Conservation (phyloP, 371 early-diverging fungal species). For the Mucor sp. region DNA sequence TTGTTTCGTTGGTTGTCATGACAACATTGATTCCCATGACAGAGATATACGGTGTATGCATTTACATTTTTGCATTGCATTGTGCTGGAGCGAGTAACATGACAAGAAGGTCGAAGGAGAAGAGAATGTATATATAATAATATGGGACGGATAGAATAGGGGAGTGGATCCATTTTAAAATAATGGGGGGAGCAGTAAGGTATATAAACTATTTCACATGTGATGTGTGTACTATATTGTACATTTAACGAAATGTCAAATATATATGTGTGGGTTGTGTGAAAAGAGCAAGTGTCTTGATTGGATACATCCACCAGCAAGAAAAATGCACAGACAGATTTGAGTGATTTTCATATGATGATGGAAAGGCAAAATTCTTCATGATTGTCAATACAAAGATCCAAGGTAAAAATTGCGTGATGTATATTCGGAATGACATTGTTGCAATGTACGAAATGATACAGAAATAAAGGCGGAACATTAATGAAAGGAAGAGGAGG, state of each 20-base stretch:
- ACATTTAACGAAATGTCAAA: not conserved
- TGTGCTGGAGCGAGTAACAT: not conserved
- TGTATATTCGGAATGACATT: constrained; percentile 32
- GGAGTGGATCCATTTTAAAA: not conserved
- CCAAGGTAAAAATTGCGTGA: constrained; percentile 18
- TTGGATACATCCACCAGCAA: not conserved
- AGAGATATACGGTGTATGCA: not conserved
- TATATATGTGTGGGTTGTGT: not conserved
- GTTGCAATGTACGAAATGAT: not conserved
- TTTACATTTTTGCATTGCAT: not conserved
- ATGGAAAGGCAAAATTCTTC: not conserved
- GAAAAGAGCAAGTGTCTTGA: not conserved
- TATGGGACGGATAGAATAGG: not conserved
- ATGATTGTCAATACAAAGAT: not conserved
- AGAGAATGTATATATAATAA: not conserved
- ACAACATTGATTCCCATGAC: constrained; percentile 1
- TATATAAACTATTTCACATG: constrained; percentile 2
- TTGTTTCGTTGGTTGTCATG: not conserved
- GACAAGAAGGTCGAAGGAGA: not conserved
- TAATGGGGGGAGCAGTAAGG: not conserved
- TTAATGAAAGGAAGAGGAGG: not conserved
- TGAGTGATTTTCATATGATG: constrained; percentile 11
- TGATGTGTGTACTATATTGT: not conserved
- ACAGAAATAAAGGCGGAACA: constrained; percentile 7
- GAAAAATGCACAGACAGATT: constrained; percentile 8